Percentiles rank a stretch among this genome's conserved stretches.
Evolutionary conservation across 495 filamentous ascomycete genomes (phyloP).

Genomic region (Tuber magnatum): DNA sequence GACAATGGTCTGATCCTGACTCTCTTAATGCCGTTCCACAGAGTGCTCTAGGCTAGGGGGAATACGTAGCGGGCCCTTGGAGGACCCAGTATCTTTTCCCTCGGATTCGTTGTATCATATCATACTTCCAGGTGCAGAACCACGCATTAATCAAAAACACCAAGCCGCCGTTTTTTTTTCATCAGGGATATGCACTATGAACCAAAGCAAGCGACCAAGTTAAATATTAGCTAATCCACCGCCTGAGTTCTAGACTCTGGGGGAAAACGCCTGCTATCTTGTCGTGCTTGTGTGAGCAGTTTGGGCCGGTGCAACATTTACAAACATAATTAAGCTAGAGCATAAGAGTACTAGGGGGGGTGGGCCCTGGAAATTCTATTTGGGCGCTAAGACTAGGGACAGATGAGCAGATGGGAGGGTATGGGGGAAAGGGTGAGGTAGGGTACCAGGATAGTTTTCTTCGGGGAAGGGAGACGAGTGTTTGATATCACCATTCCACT

Average conservation of each 20-base stretch:
- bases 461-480: too few relatives aligned
- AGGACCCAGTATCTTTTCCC: not conserved
- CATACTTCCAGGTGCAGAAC: not conserved
- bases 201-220: not conserved
- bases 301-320: not conserved
- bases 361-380: not conserved
- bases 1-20: not conserved
- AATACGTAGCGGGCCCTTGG: not conserved
- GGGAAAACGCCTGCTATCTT: not conserved
- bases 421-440: not conserved
- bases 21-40: not conserved
- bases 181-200: not conserved
- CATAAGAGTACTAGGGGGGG: not conserved
- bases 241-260: not conserved
- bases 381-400: too few relatives aligned
- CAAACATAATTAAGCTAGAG: not conserved
- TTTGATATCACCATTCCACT: too few relatives aligned
- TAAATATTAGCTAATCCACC: not conserved
- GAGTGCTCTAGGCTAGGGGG: not conserved
- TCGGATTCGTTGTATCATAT: not conserved
- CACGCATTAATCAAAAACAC: not conserved
- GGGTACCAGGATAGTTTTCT: not conserved
- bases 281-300: not conserved
- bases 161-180: not conserved
- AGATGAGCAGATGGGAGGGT: not conserved